A percentile compares a stretch with the other conserved stretches of the same genome.
Conservation (phyloP, 2,329 filamentous ascomycete species). For the Paracamarosporium sp. region DNA sequence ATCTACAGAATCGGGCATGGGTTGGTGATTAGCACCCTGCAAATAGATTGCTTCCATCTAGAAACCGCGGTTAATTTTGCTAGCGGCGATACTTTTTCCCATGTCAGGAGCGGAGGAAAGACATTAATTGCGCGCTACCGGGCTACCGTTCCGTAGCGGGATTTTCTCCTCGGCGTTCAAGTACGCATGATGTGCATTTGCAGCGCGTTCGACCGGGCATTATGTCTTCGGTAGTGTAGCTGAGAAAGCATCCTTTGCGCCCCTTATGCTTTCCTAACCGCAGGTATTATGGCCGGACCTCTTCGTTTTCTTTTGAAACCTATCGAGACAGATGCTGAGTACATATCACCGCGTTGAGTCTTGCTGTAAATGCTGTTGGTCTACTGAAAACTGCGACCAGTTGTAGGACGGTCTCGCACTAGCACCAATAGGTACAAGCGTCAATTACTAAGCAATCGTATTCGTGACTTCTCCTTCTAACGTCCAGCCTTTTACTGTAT, state of each 20-base stretch:
- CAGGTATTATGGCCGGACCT: no score
- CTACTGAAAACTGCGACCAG: no score
- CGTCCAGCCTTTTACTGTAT: neutral
- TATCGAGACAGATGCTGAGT: no score
- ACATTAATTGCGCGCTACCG: neutral
- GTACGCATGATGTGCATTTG: neutral
- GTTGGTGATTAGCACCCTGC: neutral
- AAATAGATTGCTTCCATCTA: conserved; percentile 1
- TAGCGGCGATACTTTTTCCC: neutral
- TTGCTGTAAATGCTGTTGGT: no score
- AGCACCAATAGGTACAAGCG: neutral
- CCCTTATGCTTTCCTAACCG: no score
- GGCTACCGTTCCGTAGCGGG: neutral
- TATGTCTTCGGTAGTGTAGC: neutral
- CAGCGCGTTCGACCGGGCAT: neutral
- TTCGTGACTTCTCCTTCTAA: neutral
- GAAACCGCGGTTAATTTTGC: neutral
- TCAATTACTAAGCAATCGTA: neutral
- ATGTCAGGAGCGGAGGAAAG: neutral
- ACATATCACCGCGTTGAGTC: no score
- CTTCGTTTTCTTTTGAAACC: no score
- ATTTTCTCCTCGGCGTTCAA: neutral
- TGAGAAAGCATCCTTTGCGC: neutral
- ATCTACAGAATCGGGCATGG: neutral
- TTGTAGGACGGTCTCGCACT: no score